Evolutionary conservation across 1,139 yeast species (phyloP).

Genomic region (Scheffersomyces segobiensis): DNA sequence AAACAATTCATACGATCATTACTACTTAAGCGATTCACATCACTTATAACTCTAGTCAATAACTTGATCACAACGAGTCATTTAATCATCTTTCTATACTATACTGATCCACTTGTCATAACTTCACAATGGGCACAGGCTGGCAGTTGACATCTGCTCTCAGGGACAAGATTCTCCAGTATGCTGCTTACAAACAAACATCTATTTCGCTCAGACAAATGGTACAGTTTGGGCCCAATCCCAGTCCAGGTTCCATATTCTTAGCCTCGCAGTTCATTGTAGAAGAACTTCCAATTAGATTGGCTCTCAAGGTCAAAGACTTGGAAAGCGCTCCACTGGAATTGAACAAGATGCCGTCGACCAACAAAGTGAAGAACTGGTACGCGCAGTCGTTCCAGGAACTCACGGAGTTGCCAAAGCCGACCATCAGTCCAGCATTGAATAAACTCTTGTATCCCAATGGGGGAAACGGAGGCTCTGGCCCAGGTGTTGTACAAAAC

Average conservation of each 20-base stretch:
- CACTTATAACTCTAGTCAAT: background rate
- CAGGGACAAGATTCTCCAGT: conserved; percentile 45
- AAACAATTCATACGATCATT: no score
- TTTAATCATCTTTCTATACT: background rate
- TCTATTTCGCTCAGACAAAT: conserved; percentile 83
- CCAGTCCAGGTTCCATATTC: conserved; percentile 76
- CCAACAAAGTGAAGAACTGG: conserved; percentile 80
- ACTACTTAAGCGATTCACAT: no score
- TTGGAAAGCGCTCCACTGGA: conserved; percentile 80
- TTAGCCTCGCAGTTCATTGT: conserved; percentile 84
- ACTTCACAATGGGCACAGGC: conserved; percentile 38
- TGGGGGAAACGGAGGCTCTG: background rate
- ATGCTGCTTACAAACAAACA: conserved; percentile 78
- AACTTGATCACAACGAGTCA: background rate
- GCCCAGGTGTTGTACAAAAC: background rate
- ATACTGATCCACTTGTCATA: background rate
- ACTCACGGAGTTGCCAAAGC: conserved; percentile 58
- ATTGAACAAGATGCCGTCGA: conserved; percentile 70
- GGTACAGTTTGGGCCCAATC: conserved; percentile 88
- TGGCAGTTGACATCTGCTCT: conserved; percentile 47
- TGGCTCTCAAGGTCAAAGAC: conserved; percentile 85
- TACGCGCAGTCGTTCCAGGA: conserved; percentile 91
- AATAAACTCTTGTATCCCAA: conserved; percentile 30
- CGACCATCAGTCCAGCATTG: conserved; percentile 42
- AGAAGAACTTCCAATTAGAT: conserved; percentile 82